Evolutionary conservation across 306 rosid species (phyloP), one percentile per base, ranked within the genome.

Genomic region (Dryas octopetala): DNA sequence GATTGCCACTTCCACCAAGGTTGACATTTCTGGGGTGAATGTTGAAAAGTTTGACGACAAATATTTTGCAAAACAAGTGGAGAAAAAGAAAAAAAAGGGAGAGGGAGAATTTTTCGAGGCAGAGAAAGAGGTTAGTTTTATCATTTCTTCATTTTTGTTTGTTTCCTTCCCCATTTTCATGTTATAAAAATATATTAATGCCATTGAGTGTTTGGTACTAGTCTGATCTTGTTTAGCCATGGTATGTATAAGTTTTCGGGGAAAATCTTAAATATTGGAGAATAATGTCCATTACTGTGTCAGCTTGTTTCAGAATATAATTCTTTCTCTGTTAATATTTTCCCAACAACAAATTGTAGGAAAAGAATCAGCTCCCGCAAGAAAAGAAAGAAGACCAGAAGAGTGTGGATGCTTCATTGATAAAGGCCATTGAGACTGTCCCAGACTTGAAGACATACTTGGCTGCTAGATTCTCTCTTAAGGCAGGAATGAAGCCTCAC

Each of bases 401-500:
- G 52, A 70, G 78, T 0, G 88, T 93, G 66, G 96, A 90, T 71
- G 59, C 87, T 1, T 76, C 79, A 0, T 78, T 93, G 83, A 19
- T 93, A 4, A 89, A 89, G 80, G 83, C 89, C 69, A 86, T 90
- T 0, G 91, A 89, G 69, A 76, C 81, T 58, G 96, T 89, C 60
- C 80, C 95, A 4, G 96, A 93, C 7, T 85, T 93, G 83, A 90
- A 87, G 82, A 68, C 93, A 19, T 93, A 93, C 80, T 79, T 90
- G 52, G 87, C 89, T 66, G 91, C 95, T 0, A 86, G 98, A 89
- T 91, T 91, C 55, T 91, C 97, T 7, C 87, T 89, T 19, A 87
- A 78, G 82, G 78, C 88, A 45, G 92, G 97, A 83, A 81, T 89
- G 90, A 91, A 91, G 76, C 97, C 97, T 0, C 97, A 91, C 63